Percentiles rank a stretch among this genome's conserved stretches.
Evolutionary conservation across 2,329 filamentous ascomycete genomes (phyloP).

Genomic region (Penicillium janthinellum): DNA sequence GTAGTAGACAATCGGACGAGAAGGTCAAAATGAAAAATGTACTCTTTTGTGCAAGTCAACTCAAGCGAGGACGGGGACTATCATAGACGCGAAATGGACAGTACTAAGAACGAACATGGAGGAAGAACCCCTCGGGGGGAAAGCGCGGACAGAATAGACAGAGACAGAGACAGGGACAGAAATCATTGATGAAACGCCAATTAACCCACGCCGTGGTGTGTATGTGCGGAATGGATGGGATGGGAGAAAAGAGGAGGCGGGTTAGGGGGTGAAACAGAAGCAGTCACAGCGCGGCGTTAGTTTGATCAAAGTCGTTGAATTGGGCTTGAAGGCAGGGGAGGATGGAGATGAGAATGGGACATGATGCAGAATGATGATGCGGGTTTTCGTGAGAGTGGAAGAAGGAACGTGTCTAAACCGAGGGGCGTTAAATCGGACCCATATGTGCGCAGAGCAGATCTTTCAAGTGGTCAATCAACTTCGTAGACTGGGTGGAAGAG

Average conservation of each 20-base stretch:
- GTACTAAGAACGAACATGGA: neutral
- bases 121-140: neutral
- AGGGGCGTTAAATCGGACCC: conserved; percentile 32
- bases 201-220: conserved; percentile 34
- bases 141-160: neutral
- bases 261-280: neutral
- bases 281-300: neutral
- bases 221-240: conserved; percentile 9
- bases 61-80: conserved; percentile 3
- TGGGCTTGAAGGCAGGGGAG: neutral
- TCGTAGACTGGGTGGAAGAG: neutral
- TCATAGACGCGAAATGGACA: conserved; percentile 7
- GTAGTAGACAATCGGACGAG: neutral
- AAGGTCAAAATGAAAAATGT: conserved; percentile 4
- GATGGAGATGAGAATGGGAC: neutral
- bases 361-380: conserved; percentile 14
- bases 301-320: neutral
- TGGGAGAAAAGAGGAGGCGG: conserved; percentile 3
- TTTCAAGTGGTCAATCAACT: conserved; percentile 11
- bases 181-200: conserved; percentile 27
- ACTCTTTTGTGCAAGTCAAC: conserved; percentile 18
- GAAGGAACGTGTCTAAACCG: conserved; percentile 28
- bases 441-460: conserved; percentile 34
- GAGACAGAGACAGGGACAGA: neutral
- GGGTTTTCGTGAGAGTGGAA: conserved; percentile 28